Base-by-base conservation (phyloP, 352 stramenopile genomes). In the Pythium phragmitis region DNA sequence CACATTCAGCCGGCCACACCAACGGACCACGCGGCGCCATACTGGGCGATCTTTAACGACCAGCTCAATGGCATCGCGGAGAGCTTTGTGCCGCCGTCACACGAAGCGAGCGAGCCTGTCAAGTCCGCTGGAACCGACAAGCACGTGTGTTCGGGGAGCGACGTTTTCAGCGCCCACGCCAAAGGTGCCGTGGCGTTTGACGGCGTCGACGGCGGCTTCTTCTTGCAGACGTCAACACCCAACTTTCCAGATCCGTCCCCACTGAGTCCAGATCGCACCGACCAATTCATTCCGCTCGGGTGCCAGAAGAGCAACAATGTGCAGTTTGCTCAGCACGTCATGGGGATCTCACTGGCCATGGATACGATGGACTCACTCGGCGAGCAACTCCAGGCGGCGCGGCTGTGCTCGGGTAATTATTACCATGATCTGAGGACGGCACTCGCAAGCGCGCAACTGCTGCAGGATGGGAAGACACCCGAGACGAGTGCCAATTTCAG, bases 21-120 rank as follows among this genome's bases (percentile, higher is more conserved):
- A 4, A 36, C 50, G 14, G 28, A 60, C 12, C 6, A 19, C 7
- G 34, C 28, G 4, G 53, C 61, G 51, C 60, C 61, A 7, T 90
- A 90, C 59, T 93, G 85, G 85, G 82, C 79, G 3, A n/a, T 84
- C 14, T 91, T 89, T 48, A 93, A 91, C 47, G 85, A 93, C 64
- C 85, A 93, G 57, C 62, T 90, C 36, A 89, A 91, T 43, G 82
- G 79, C 17, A 86, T 91, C 47, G 81, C 84, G 7, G 66, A 57
- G 16, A 52, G 30, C n/a, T 37, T 52, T 12, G 16, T 52, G 37
- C 49, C 49, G 7, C 39, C 59, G 54, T 9, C 43, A 19, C 16
- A 21, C 0, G 14, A 23, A 48, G 14, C 7, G 13, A 17, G 2
- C 37, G 37, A 42, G 39, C 7, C 17, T 19, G 17, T 7, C 11